A percentile compares a stretch with the other conserved stretches of the same genome.
These are phyloP conservation scores for Lyophyllum semitale DNA, from an alignment of 768 basidiomycete species.

Conservation along the genomic window DNA sequence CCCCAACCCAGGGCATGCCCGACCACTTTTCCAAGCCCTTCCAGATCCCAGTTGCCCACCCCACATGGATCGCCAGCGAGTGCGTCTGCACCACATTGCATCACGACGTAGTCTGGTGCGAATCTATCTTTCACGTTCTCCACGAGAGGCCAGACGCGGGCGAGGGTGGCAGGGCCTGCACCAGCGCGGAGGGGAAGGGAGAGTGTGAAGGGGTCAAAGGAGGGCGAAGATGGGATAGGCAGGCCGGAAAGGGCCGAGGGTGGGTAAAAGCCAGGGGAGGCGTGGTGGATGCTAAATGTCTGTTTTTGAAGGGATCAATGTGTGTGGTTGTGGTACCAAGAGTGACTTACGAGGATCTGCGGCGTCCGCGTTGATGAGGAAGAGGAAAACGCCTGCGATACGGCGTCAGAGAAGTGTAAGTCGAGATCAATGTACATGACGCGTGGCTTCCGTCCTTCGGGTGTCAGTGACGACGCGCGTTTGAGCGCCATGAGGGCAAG, in stretches of 20 bases:
- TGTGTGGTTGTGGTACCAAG: background rate
- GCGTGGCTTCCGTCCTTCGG: conserved; percentile 43
- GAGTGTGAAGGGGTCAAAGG: conserved; percentile 68
- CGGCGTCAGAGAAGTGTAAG: conserved; percentile 89
- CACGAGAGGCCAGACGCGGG: conserved; percentile 63
- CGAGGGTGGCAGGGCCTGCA: conserved; percentile 64
- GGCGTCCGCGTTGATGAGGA: conserved; percentile 33
- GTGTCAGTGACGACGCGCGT: conserved; percentile 26
- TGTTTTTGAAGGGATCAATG: conserved; percentile 23
- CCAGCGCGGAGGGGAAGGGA: conserved; percentile 79
- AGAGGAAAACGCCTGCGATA: conserved; percentile 72
- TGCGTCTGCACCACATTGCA: conserved; percentile 89
- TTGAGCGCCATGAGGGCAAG: conserved; percentile 78
- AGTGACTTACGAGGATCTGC: conserved; percentile 47
- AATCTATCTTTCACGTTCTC: conserved; percentile 63
- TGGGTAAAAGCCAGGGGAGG: conserved; percentile 85
- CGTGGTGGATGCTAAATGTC: conserved; percentile 87
- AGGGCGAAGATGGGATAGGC: conserved; percentile 32
- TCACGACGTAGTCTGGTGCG: conserved; percentile 73
- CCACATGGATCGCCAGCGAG: conserved; percentile 83
- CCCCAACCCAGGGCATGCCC: conserved; percentile 18
- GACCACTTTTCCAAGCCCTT: conserved; percentile 67
- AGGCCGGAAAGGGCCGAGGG: conserved; percentile 51
- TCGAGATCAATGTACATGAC: conserved; percentile 94
- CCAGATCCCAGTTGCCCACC: conserved; percentile 72